Evolutionary conservation across 305 asterid genomes (phyloP).

Genomic region (Fraxinus nigra): DNA sequence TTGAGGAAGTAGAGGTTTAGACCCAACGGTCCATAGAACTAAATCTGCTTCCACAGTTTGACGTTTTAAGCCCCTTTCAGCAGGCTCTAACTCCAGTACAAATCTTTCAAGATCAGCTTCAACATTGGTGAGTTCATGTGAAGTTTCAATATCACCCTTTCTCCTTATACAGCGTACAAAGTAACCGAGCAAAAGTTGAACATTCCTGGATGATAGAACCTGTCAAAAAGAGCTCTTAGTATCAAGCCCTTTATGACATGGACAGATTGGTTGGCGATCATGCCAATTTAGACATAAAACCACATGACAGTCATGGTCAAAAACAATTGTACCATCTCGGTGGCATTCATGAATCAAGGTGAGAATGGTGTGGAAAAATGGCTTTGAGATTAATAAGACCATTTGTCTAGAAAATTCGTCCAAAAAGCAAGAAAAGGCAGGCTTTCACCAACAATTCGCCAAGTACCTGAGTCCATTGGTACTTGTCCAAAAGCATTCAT

Average conservation of each 20-base stretch:
- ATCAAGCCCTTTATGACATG: neutral
- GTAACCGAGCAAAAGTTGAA: conserved; percentile 78
- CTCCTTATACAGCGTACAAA: conserved; percentile 66
- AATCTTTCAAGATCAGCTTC: conserved; percentile 35
- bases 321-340: neutral
- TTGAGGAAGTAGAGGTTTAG: conserved; percentile 73
- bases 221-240: conserved; percentile 31
- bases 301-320: neutral
- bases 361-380: neutral
- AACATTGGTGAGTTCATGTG: conserved; percentile 25
- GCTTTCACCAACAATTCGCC: neutral
- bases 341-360: neutral
- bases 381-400: neutral
- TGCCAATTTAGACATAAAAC: neutral
- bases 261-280: neutral
- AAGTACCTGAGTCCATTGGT: neutral
- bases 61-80: conserved; percentile 58
- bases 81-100: conserved; percentile 78
- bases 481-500: neutral
- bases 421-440: neutral
- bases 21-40: conserved; percentile 92
- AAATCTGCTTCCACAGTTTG: conserved; percentile 66
- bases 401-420: neutral
- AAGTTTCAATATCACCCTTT: conserved; percentile 30
- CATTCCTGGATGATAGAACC: conserved; percentile 88